Evolutionary conservation across 129 eudicot species (phyloP), one percentile per base, ranked within the genome.

Genomic region (Kitagawia praeruptora): DNA sequence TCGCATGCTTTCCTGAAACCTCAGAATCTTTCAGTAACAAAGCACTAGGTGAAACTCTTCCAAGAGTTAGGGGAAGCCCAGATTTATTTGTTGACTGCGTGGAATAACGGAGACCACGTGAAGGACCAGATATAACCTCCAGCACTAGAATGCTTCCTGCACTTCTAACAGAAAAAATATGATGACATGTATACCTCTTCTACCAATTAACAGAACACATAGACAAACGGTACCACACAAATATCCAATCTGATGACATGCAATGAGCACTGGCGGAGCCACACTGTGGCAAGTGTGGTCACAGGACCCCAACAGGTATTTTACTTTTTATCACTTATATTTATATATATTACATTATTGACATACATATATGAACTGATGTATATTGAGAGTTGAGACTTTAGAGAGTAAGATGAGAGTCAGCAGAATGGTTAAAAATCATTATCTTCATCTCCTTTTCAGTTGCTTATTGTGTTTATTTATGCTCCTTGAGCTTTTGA

Each of bases 1-100:
- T 76, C 7, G 96, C 95, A 81, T 95, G 99, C 89, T 92, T 95
- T 79, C 99, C 99, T 45, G 99, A 95, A 46, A 95, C 96, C 87
- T 95, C 99, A 21, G 97, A 90, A 80, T 95, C 99, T 83, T 82
- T 88, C 79, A 95, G 79, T 75, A 90, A 53, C 39, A 95, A 18
- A 82, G 91, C 90, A 81, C 91, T 91, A 8, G 99, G 97, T 2
- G 90, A 74, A 77, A 92, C 96, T 88, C 99, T 92, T 82, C 99
- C 99, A 80, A 95, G 89, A 74, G 95, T 92, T 69, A 92, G 82
- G 5, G 97, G 99, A 69, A 95, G 94, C 80, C 79, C 87, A 70
- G 94, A 79, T 75, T 87, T 84, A 85, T 89, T 84, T 78, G 96
- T 86, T 71, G 99, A 92, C 76, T 86, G 86, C 77, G 90, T 13